Conservation (phyloP, 352 stramenopile species). For the Pythium rishiriense region DNA sequence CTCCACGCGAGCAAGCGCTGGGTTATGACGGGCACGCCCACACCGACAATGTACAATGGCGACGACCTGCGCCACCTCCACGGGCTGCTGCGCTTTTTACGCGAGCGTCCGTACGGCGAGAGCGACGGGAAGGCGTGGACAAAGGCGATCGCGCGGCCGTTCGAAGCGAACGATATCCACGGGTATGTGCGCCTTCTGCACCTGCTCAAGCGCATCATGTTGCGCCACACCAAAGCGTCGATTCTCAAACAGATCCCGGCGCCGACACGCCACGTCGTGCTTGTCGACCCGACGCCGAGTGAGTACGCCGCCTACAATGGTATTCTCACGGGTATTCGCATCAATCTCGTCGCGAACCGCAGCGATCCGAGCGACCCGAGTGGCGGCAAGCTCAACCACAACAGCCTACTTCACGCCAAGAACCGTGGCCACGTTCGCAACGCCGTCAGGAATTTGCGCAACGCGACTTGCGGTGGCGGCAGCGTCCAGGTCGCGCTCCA, state of each 20-base stretch:
- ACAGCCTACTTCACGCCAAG: conserved; percentile 78
- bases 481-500: conserved; percentile 46
- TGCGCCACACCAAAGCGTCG: conserved; percentile 94
- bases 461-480: conserved; percentile 55
- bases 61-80: conserved; percentile 89
- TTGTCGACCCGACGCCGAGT: conserved; percentile 63
- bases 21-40: conserved; percentile 98
- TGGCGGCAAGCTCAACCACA: conserved; percentile 53
- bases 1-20: conserved; percentile 88
- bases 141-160: conserved; percentile 73
- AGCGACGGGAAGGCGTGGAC: conserved; percentile 71
- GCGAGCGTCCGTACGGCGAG: conserved; percentile 85
- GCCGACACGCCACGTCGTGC: conserved; percentile 31
- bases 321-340: conserved; percentile 56
- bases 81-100: conserved; percentile 89
- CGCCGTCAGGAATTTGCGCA: conserved; percentile 56
- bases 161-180: conserved; percentile 56
- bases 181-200: conserved; percentile 77
- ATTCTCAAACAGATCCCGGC: conserved; percentile 63
- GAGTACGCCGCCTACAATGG: conserved; percentile 79
- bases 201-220: conserved; percentile 91
- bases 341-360: conserved; percentile 80
- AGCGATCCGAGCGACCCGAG: conserved; percentile 64
- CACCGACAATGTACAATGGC: conserved; percentile 86
- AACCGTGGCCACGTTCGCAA: conserved; percentile 44